phyloP scores from a whole-genome alignment of 495 filamentous ascomycete species.

The Penicillium malachiteum region DNA sequence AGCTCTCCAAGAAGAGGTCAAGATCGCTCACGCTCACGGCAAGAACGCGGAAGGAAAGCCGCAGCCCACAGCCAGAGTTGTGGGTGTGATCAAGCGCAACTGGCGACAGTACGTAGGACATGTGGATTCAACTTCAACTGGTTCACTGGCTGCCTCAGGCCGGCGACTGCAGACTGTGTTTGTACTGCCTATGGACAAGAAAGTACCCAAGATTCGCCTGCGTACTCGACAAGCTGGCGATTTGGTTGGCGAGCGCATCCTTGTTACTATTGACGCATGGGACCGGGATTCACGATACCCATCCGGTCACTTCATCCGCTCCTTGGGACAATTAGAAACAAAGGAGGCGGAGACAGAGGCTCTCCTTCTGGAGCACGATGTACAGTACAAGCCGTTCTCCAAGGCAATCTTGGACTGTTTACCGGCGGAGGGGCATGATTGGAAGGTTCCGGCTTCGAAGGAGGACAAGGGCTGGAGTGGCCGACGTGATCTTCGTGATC shows the following conservation, averaged over 20 bases:
- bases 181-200: conserved; percentile 94
- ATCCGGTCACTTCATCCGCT: conserved; percentile 89
- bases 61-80: conserved; percentile 89
- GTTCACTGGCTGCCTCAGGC: conserved; percentile 65
- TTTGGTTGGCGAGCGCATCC: conserved; percentile 82
- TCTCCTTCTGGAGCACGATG: conserved; percentile 89
- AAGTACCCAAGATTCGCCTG: conserved; percentile 91
- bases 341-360: conserved; percentile 97
- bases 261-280: conserved; percentile 97
- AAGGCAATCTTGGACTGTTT: conserved; percentile 93
- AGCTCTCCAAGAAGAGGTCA: conserved; percentile 87
- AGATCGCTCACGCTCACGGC: conserved; percentile 81
- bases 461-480: conserved; percentile 83
- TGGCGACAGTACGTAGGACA: conserved; percentile 98
- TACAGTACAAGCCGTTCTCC: conserved; percentile 96
- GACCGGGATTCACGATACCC: conserved; percentile 90
- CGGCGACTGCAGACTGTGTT: conserved; percentile 90
- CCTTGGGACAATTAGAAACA: conserved; percentile 87
- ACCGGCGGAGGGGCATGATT: conserved; percentile 87
- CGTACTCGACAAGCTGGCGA: conserved; percentile 86
- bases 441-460: conserved; percentile 76
- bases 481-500: conserved; percentile 75
- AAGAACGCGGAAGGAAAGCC: conserved; percentile 72
- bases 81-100: conserved; percentile 89
- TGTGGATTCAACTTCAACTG: conserved; percentile 81